Base-by-base conservation (phyloP, 306 rosid genomes). In the Sesbania bispinosa region DNA sequence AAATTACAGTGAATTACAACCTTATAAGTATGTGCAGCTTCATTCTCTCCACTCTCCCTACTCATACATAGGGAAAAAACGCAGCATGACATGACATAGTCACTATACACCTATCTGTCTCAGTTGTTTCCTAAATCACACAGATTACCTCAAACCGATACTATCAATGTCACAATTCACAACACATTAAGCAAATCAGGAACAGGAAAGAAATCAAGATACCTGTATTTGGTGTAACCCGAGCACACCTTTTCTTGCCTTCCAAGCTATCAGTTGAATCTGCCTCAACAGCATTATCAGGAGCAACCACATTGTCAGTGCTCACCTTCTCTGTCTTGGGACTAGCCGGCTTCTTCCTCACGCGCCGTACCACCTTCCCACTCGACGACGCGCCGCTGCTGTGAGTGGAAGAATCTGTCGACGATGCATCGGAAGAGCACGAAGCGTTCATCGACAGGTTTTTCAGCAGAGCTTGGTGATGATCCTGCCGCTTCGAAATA, bases 141-240 rank as follows among this genome's bases (percentile, higher is more conserved):
- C 29, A 5, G 15, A 58, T n/a, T 18, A 18, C 21, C 14, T 53
- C 19, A 23, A 47, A n/a, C 36, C 46, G 59, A 59, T 16, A 16
- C 33, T 7, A 76, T 35, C 58, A 70, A 51, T 16, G 18, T 45
- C 71, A 77, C 24, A 80, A 66, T 16, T 30, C 53, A 43, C 52
- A 30, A 57, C 2, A 48, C 6, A 15, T 3, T 16, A 73, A 68
- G 5, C 4, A 60, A 48, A 71, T 24, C 32, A 71, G 7, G 24
- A 36, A 3, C 20, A 51, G 0, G 9, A 61, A 26, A n/a, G 9
- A 10, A 51, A 61, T 20, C 4, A 72, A 84, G 35, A 65, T 86
- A 90, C 96, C 93, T 52, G 93, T 32, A 74, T 77, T 85, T 54
- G 88, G 78, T 5, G 96, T 88, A 63, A 88, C 83, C 96, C 96